Conservation (phyloP, 2,329 filamentous ascomycete genomes). For the Paraphoma chrysanthemicola region DNA sequence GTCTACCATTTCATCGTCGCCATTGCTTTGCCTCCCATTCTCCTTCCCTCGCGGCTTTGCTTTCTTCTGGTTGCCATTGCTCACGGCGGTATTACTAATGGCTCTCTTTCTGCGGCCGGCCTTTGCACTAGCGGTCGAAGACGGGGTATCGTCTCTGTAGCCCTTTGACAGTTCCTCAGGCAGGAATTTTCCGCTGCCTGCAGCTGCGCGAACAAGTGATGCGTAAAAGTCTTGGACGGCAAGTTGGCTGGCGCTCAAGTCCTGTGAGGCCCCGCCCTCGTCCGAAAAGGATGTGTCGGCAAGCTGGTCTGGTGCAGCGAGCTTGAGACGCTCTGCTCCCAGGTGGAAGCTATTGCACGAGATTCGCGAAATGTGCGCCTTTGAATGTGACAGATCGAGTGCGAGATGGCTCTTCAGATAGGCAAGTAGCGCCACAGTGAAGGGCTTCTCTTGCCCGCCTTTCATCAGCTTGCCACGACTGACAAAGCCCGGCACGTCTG, state of each 20-base stretch:
- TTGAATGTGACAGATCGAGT: constrained; percentile 48
- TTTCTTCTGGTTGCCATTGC: constrained; percentile 31
- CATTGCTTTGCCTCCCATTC: constrained; percentile 12
- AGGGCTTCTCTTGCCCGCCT: constrained; percentile 32
- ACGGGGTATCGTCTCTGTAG: constrained; percentile 28
- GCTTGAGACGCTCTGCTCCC: constrained; percentile 48
- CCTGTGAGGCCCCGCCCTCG: constrained; percentile 25
- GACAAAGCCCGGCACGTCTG: constrained; percentile 49
- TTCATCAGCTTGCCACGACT: constrained; percentile 31
- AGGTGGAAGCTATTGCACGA: constrained; percentile 52
- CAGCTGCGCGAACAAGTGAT: constrained; percentile 40
- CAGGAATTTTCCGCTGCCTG: constrained; percentile 40
- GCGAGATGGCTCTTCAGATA: constrained; percentile 53
- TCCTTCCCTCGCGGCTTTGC: constrained; percentile 30
- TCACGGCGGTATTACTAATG: constrained; percentile 29
- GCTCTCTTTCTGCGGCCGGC: constrained; percentile 33
- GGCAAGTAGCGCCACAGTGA: constrained; percentile 48
- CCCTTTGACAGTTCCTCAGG: constrained; percentile 20
- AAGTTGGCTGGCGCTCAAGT: constrained; percentile 38
- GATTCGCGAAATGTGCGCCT: constrained; percentile 51
- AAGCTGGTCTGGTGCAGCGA: constrained; percentile 37
- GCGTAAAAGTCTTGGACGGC: constrained; percentile 42
- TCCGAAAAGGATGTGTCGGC: constrained; percentile 33
- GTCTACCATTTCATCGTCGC: constrained; percentile 17
- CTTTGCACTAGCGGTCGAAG: constrained; percentile 27